Base-by-base conservation (phyloP, 495 filamentous ascomycete species). In the Penicillium psychrofluorescens region DNA sequence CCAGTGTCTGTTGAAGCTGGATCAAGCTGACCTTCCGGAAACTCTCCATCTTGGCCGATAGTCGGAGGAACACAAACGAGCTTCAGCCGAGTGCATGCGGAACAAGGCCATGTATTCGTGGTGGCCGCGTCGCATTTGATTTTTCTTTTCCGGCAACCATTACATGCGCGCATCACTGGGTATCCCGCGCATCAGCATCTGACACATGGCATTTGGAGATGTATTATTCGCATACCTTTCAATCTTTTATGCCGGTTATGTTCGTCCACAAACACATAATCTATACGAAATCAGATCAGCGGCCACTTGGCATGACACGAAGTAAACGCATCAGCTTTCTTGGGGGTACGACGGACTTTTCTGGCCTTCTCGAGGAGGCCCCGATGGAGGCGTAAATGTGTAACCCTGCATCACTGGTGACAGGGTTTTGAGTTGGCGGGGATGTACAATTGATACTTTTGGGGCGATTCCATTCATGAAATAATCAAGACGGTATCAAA, bases 211-310 rank as follows among this genome's bases (percentile, higher is more conserved):
- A 10, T 11, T 12, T 56, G 35, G 7, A 38, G 40, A 16, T 16
- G 38, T 15, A n/a, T 27, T 11, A 6, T 8, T 38, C 40, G 31
- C 68, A 47, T 79, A 95, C 90, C 90, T 74, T 99, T 99, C 43
- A 97, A 70, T 50, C 92, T 77, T 70, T 96, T 96, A 68, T 99
- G 92, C 36, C 92, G 82, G 66, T 97, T 99, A 62, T 99, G 91
- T 66, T 99, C 92, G 63, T 99, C 94, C 40, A 99, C 92, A 56
- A 99, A 99, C 37, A 99, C 92, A 85, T 95, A 98, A 58, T 95
- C 90, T 96, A 61, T 35, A 36, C 22, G 22, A 22, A 22, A 22
- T 22, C 22, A 22, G 22, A 22, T 22, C 22, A 22, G 22, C 22
- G 4, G 22, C 22, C 22, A 22, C 22, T 22, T 22, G 22, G 22